phyloP scores from a whole-genome alignment of 2,329 filamentous ascomycete species.

The Oidium heveae region DNA sequence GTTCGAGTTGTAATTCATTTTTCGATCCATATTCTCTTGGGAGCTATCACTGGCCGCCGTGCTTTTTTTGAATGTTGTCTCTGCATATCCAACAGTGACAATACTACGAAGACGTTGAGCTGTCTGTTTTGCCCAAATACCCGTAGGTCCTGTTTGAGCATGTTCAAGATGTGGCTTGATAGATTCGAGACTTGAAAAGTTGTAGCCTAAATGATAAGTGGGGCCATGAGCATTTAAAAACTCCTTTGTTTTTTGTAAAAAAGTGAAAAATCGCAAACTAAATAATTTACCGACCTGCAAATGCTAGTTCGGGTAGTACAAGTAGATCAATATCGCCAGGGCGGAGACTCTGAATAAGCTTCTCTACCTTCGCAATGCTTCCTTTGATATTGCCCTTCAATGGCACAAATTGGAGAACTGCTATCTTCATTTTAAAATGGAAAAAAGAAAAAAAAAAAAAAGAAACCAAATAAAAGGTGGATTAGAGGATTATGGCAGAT shows the following conservation, averaged over 20 bases:
- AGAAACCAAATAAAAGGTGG: no score
- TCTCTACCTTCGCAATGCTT: neutral
- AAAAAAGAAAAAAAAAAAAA: neutral
- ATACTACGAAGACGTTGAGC: neutral
- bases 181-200: neutral
- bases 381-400: neutral
- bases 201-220: neutral
- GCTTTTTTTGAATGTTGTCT: neutral
- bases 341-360: neutral
- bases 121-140: neutral
- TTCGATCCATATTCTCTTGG: neutral
- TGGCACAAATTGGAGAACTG: neutral
- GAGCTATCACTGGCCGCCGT: neutral
- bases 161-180: neutral
- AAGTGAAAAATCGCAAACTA: no score
- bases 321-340: constrained; percentile 1
- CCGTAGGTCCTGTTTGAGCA: neutral
- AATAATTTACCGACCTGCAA: neutral
- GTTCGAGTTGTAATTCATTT: neutral
- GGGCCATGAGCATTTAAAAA: neutral
- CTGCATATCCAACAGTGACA: neutral
- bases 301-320: neutral
- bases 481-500: no score
- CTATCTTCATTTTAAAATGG: neutral
- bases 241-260: neutral